A percentile compares a stretch with the other conserved stretches of the same genome.
phyloP scores from a whole-genome alignment of 1,139 yeast genomes.

The Geotrichum carabidarum region DNA sequence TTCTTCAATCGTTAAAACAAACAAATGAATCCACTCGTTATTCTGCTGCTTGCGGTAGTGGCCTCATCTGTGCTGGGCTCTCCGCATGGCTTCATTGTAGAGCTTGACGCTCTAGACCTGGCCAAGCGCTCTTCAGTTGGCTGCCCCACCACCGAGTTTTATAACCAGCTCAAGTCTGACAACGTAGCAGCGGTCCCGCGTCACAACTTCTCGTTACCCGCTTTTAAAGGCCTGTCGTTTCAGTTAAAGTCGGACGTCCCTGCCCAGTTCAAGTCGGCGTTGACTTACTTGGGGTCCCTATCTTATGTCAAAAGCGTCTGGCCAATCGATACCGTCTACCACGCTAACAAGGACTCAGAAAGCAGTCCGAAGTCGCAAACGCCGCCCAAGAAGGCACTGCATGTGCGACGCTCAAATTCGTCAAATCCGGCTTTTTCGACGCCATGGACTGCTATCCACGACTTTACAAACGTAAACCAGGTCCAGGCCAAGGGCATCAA shows the following conservation, averaged over 20 bases:
- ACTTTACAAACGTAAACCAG: conserved; percentile 22
- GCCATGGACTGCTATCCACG: conserved; percentile 20
- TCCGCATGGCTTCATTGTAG: not conserved
- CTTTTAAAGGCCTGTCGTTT: conserved; percentile 17
- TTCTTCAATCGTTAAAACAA: too few relatives aligned
- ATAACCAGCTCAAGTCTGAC: conserved; percentile 2
- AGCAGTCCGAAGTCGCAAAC: not conserved
- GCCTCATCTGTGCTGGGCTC: not conserved
- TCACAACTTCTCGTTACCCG: conserved; percentile 7
- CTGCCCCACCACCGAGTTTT: not conserved
- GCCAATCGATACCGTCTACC: conserved; percentile 1
- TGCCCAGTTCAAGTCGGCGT: not conserved
- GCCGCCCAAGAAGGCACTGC: not conserved
- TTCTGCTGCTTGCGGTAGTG: not conserved
- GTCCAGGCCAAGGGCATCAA: conserved; percentile 22
- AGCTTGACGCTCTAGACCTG: not conserved
- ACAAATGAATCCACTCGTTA: not conserved
- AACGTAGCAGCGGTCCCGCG: not conserved
- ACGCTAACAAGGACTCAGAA: not conserved
- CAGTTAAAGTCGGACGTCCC: not conserved
- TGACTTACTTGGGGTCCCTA: conserved; percentile 5
- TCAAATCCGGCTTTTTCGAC: not conserved
- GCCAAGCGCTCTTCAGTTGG: not conserved
- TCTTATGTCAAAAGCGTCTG: conserved; percentile 2
- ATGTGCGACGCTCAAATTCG: not conserved